Evolutionary conservation across 1,284 basidiomycete species (phyloP), one percentile per base, ranked within the genome.

Genomic region (Kalmanozyma brasiliensis): DNA sequence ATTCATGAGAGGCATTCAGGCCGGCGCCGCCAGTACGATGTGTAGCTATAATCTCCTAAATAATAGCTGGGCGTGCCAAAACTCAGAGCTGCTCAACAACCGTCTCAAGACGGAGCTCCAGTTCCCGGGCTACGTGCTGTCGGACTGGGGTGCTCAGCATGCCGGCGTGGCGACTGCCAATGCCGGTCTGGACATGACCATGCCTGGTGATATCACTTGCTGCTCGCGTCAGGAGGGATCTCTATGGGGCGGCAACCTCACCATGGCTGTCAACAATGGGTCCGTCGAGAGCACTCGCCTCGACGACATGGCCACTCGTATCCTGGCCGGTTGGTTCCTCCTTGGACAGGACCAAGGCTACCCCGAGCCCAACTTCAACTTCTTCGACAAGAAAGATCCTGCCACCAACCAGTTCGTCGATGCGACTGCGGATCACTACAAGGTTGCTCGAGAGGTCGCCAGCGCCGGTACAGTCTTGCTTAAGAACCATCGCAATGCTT

Each of bases 391-490:
- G 40, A 61, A 29, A 23, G 68, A 69, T 16, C 76, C 49, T 41
- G 55, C 65, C 11, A 69, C 66, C 36, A 85, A 92, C 83, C 82
- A 85, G 49, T 88, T 88, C 63, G 84, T 90, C 33, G 85, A 91
- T 73, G 91, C 92, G 0, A 88, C 90, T 77, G 86, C 82, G n/a
- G 87, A 91, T 74, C 92, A 93, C 74, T 85, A 84, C 78, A 84
- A 86, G 74, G 67, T 73, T 30, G 89, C 92, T 10, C 86, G 90
- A 26, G 85, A 90, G 77, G 88, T 93, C 29, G 91, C 89, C n/a
- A 86, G 86, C 0, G 88, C 89, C 0, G 88, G 88, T 0, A 89
- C 88, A 1, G 88, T 92, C 8, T 83, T 93, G 22, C 85, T 92
- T 46, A 92, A 92, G 84, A 92, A 92, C 80, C 45, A 35, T n/a